Evolutionary conservation across 1,139 yeast genomes (phyloP).

Genomic region (Candida albicans): DNA sequence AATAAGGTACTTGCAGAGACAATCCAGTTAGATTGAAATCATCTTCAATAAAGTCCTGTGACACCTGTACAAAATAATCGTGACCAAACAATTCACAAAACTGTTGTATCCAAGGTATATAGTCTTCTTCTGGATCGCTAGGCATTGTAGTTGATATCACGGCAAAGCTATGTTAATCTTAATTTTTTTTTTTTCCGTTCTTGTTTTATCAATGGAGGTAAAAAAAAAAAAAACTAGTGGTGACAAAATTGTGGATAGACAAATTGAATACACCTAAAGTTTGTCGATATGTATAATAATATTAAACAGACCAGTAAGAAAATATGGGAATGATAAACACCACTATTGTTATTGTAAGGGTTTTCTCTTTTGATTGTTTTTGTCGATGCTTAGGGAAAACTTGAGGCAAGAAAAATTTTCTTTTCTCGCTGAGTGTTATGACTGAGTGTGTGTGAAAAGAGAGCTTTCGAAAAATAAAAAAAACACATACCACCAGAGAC

Average conservation of each 20-base stretch:
- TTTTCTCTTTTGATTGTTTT: too few relatives aligned
- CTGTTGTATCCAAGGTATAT: conserved; percentile 86
- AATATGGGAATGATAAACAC: too few relatives aligned
- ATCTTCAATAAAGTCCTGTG: conserved; percentile 92
- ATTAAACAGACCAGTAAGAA: too few relatives aligned
- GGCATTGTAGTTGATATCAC: conserved; percentile 27
- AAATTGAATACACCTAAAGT: not conserved
- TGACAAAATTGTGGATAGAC: not conserved
- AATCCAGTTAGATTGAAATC: conserved; percentile 94
- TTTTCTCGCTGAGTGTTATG: too few relatives aligned
- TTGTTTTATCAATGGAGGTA: not conserved
- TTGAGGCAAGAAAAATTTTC: too few relatives aligned
- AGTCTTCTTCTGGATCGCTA: conserved; percentile 55
- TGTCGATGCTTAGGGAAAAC: too few relatives aligned
- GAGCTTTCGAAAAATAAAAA: too few relatives aligned
- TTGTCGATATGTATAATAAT: too few relatives aligned
- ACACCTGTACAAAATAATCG: conserved; percentile 90
- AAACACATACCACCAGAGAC: not conserved
- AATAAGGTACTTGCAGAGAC: conserved; percentile 81
- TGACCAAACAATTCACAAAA: conserved; percentile 88
- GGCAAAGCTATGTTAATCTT: not conserved
- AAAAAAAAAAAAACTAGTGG: not conserved
- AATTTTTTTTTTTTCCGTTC: not conserved
- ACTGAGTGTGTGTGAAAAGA: too few relatives aligned
- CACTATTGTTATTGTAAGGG: too few relatives aligned